phyloP scores from a whole-genome alignment of 345 rosid genomes.

The Populus tremula region DNA sequence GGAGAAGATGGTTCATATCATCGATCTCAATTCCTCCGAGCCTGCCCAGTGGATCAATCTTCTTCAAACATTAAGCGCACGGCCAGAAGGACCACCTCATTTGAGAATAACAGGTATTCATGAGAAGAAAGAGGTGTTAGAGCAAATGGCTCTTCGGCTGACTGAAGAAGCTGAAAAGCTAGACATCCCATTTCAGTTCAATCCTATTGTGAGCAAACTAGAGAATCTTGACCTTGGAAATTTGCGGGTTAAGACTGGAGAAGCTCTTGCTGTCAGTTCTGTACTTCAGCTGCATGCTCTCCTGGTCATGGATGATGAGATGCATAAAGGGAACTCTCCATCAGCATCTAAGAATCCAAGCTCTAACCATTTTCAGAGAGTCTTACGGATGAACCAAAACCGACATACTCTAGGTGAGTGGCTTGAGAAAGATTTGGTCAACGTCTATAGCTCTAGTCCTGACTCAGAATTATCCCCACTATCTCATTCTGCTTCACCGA shows the following conservation, averaged over 20 bases:
- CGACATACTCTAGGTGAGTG: conserved; percentile 61
- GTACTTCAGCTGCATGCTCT: conserved; percentile 66
- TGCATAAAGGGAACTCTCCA: conserved; percentile 36
- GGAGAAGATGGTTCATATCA: conserved; percentile 72
- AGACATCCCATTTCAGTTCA: conserved; percentile 71
- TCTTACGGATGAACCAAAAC: conserved; percentile 30
- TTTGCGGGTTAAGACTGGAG: conserved; percentile 66
- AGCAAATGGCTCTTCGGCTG: conserved; percentile 57
- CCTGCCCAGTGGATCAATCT: conserved; percentile 79
- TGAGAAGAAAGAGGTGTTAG: conserved; percentile 59
- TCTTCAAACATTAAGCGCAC: conserved; percentile 48
- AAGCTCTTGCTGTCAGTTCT: conserved; percentile 69
- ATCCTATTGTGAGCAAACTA: conserved; percentile 51
- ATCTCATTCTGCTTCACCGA: conserved; percentile 39
- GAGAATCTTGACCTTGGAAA: conserved; percentile 53
- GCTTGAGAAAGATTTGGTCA: conserved; percentile 56
- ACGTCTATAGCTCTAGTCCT: conserved; percentile 37
- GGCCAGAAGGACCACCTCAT: conserved; percentile 74
- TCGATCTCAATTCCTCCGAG: conserved; percentile 56
- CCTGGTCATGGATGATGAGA: conserved; percentile 53
- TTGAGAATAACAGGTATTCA: conserved; percentile 69
- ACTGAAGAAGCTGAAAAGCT: conserved; percentile 66
- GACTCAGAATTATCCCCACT: conserved; percentile 50
- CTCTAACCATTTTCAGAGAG: conserved; percentile 30
- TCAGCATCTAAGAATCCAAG: conserved; percentile 31